These are phyloP conservation scores for Strobilomyces confusus DNA, from an alignment of 768 basidiomycete genomes.

Conservation along the genomic window DNA sequence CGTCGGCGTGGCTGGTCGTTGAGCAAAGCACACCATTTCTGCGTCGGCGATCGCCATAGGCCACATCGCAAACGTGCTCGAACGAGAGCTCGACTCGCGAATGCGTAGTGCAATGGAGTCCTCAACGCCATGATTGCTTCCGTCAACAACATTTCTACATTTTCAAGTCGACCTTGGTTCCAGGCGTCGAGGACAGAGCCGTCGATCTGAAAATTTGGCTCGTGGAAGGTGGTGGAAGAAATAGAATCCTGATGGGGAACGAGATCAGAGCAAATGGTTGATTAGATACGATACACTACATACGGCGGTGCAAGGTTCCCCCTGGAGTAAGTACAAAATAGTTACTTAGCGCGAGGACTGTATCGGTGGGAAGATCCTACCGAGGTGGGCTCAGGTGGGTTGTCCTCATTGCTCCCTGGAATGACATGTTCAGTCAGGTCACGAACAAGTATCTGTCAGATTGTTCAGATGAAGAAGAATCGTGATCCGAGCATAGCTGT, in stretches of 20 bases:
- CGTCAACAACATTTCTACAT: neutral
- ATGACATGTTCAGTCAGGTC: too few relatives aligned
- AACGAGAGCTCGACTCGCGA: neutral
- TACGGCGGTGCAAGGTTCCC: too few relatives aligned
- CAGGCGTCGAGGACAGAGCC: neutral
- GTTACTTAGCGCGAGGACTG: too few relatives aligned
- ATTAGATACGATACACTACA: too few relatives aligned
- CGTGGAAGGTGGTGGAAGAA: neutral
- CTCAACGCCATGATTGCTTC: neutral
- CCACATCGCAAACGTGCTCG: neutral
- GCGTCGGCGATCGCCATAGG: neutral
- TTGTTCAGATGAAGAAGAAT: neutral
- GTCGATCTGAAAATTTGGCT: neutral
- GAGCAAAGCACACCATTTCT: neutral
- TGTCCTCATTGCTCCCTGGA: too few relatives aligned
- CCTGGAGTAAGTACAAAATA: too few relatives aligned
- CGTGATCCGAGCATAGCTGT: too few relatives aligned
- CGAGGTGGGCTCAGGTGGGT: too few relatives aligned
- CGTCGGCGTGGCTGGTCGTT: too few relatives aligned
- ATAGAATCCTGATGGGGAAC: neutral
- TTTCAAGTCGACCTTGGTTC: neutral
- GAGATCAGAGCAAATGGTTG: too few relatives aligned
- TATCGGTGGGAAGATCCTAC: too few relatives aligned
- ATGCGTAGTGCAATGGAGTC: neutral
- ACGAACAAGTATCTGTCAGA: too few relatives aligned